Base-by-base conservation (phyloP, 768 basidiomycete genomes). In the Cubamyces sp. region DNA sequence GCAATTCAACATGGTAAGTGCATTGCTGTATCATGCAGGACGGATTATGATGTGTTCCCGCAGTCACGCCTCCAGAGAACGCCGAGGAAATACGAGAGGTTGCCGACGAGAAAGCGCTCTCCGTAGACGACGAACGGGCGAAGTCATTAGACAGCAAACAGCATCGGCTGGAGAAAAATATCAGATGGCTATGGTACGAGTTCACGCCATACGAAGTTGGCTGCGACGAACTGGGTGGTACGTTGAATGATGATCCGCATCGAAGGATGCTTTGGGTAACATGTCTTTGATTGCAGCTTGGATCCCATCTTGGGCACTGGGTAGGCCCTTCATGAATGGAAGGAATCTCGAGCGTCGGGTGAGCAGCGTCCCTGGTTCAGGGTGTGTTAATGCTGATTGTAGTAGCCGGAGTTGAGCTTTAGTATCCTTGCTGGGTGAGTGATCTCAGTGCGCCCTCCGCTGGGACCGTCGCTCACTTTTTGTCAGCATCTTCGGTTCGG, bases 171-270 rank as follows among this genome's bases (percentile, higher is more conserved):
- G 55, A 50, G 30, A 57, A 60, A 7, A 37, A 55, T 3, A 56
- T 62, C 42, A 52, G 68, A 19, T 69, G 64, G 61, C 60, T 71
- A 1, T 71, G 70, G 70, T 71, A 71, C 45, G 70, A 71, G 54
- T 69, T 71, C 48, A 69, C 68, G 18, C 70, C 68, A 0, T 71
- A 68, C 47, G 70, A 71, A 46, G 59, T 71, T 18, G 70, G 70
- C 5, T 71, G 70, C 37, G 70, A 71, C 34, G 70, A 71, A 34
- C 51, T 71, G 21, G 70, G 70, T 15, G 70, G 70, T 71, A 48
- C 25, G 63, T 49, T 16, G 8, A 8, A 30, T 30, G 25, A 15
- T 12, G 3, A 11, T n/a, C 48, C 2, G 12, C 7, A 5, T 14
- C 7, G 14, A 11, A 28, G 5, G 14, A 11, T 2, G 12, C 14